These are phyloP conservation scores for Ammopiptanthus mongolicus DNA, from an alignment of 306 rosid genomes.

Conservation along the genomic window DNA sequence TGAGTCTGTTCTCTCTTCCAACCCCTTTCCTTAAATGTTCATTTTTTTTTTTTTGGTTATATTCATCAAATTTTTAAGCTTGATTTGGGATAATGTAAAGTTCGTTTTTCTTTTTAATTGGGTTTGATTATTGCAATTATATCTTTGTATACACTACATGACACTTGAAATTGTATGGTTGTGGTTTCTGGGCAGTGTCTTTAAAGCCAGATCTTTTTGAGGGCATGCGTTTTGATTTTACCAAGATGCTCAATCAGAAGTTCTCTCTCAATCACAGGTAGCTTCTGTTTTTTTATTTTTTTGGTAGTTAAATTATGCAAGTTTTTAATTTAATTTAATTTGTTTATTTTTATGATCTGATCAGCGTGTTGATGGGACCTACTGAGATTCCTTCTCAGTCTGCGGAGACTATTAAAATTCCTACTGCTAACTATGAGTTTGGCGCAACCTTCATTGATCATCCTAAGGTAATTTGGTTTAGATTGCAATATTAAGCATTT, in stretches of 20 bases:
- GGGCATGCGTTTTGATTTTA: constrained; percentile 94
- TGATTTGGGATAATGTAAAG: not conserved
- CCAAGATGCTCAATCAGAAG: constrained; percentile 81
- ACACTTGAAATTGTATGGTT: not conserved
- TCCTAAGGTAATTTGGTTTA: constrained; percentile 57
- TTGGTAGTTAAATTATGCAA: not conserved
- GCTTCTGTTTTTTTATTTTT: not conserved
- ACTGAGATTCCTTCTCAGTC: constrained; percentile 87
- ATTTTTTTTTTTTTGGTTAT: not conserved
- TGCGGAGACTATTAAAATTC: constrained; percentile 75
- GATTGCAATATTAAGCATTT: not conserved
- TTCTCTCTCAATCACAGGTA: constrained; percentile 98
- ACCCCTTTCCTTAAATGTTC: not conserved
- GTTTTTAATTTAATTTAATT: not conserved
- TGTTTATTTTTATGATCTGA: not conserved
- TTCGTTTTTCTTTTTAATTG: not conserved
- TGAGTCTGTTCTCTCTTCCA: constrained; percentile 44
- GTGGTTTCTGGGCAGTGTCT: constrained; percentile 55
- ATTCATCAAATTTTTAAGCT: not conserved
- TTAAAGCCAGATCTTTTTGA: constrained; percentile 93
- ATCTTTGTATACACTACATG: not conserved
- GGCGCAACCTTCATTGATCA: constrained; percentile 94
- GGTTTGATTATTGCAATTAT: not conserved
- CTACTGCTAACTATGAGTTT: constrained; percentile 87
- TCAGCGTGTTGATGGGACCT: constrained; percentile 90